Evolutionary conservation across 2,329 filamentous ascomycete genomes (phyloP).

Genomic region (Botryotinia narcissicola): DNA sequence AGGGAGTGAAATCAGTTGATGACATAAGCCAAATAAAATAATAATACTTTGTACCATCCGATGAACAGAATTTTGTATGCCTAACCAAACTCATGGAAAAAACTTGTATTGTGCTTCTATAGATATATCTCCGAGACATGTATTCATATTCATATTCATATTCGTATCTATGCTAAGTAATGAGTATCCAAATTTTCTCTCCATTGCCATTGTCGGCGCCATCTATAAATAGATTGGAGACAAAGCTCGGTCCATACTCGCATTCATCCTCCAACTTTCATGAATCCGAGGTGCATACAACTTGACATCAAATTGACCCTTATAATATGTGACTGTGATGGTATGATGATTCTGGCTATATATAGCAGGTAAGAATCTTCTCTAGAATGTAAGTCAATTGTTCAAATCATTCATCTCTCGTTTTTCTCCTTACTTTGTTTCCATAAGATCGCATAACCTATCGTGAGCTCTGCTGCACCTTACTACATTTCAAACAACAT

Average conservation of each 20-base stretch:
- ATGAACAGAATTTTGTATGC: background rate
- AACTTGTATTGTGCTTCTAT: background rate
- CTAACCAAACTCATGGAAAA: background rate
- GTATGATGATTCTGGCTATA: background rate
- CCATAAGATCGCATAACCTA: background rate
- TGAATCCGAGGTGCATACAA: constrained; percentile 9
- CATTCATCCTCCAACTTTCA: constrained; percentile 4
- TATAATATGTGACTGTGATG: background rate
- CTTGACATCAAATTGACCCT: background rate
- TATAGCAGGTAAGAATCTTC: background rate
- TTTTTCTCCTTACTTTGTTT: background rate
- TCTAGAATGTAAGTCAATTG: background rate
- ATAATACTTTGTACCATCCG: background rate
- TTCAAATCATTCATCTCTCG: background rate
- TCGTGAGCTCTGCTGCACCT: background rate
- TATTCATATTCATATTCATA: background rate
- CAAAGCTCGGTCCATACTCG: constrained; percentile 3
- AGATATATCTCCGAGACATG: background rate
- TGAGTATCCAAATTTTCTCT: background rate
- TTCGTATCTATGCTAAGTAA: background rate
- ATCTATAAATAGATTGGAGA: background rate
- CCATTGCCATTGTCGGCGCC: background rate
- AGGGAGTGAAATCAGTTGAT: background rate
- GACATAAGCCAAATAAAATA: background rate
- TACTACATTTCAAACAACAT: background rate